Base-by-base conservation (phyloP, 108 stramenopile genomes). In the Fistulifera pelliculosa region DNA sequence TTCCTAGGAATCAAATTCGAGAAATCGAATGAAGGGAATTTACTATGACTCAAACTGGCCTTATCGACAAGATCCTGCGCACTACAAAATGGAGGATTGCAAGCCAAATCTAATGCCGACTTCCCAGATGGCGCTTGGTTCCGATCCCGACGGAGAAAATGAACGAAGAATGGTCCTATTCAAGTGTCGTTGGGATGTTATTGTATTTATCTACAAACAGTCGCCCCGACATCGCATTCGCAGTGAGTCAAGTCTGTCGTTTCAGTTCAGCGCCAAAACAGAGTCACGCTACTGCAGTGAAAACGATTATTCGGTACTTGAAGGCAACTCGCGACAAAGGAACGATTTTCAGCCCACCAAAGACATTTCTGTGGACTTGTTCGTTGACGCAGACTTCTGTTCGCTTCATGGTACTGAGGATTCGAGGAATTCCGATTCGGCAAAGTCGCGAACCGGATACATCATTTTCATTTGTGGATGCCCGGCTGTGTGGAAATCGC, bases 181-280 rank as follows among this genome's bases (percentile, higher is more conserved):
- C 42, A 1, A 56, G 58, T 16, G 47, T 72, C 27, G 51, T 77
- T 26, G 76, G 76, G 39, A 65, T 69, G 68, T 40, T 78, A 31
- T 27, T 72, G 41, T 78, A 78, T 38, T 54, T 78, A 7, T 18
- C 64, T 16, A 56, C 39, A 0, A 64, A 77, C 28, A 55, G 71
- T 35, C 18, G 76, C 11, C 64, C 61, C 19, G 71, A 73, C 41
- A 58, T 78, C 21, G 47, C 65, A 0, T 73, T 58, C 45, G 68
- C 72, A 12, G 72, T 73, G 1, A 41, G 49, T 42, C 65, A 69
- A 45, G 48, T 38, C 10, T 60, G 65, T 22, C 50, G 68, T 27
- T 81, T 74, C 55, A 60, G 22, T 0, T 18, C 41, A 31, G 16
- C 39, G 41, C 69, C 79, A 16, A 70, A 60, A 42, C 27, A 47